Base-by-base conservation (phyloP, 2,329 filamentous ascomycete species). In the Onygena corvina region DNA sequence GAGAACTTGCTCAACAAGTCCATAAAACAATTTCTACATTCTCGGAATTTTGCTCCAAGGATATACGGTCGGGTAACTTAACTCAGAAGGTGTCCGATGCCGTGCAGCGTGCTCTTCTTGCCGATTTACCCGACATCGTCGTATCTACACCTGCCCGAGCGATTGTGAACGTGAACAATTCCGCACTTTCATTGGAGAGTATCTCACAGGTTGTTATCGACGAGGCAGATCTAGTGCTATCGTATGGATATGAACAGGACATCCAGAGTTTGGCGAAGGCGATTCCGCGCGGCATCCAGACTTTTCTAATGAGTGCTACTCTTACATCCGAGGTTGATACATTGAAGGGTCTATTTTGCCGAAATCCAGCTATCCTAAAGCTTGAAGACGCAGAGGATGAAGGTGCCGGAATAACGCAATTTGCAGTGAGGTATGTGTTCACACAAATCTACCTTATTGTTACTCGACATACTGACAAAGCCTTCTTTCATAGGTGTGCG, bases 171-270 rank as follows among this genome's bases (percentile, higher is more conserved):
- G 75, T 93, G 59, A 85, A 84, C 60, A 80, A 74, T 46, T 79
- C 81, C 8, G 77, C 82, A 0, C 71, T 96, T 46, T 79, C 80
- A 1, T 70, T 94, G 27, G 76, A 82, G 12, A 75, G 78, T 44
- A 73, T 98, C 18, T 76, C 79, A 27, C 81, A 88, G 55, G 70
- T 96, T 12, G 85, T 96, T 0, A 80, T 98, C 48, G 92, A 98
- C 64, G 92, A 98, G 69, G 89, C 90, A 2, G 92, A 98, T 62
- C 68, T 98, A 54, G 84, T 98, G 4, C 72, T 96, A 50, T 93
- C 86, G 3, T 98, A 96, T 62, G 92, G 89, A 45, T 94, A 95
- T 63, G 83, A 90, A 51, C 85, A 94, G 52, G 92, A 96, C 59
- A 75, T 98, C 53, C 79, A 88, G 59, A 83, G 79, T 57, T 75